These are phyloP conservation scores for Metschnikowia bowlesiae DNA, from an alignment of 805 yeast genomes.

Conservation along the genomic window DNA sequence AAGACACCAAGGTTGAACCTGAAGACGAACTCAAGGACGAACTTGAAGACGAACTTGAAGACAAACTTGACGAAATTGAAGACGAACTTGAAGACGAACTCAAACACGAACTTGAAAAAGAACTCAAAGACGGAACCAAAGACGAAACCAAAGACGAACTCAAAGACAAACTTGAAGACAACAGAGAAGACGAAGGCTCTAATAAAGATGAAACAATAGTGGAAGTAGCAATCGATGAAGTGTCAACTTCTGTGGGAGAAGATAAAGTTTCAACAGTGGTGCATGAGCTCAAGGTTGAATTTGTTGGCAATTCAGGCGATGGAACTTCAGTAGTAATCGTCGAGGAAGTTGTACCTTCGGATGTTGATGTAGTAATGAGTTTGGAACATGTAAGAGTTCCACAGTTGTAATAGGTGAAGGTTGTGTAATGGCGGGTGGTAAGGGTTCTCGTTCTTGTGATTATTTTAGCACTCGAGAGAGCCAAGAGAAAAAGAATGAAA, in stretches of 20 bases:
- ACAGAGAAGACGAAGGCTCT: no score
- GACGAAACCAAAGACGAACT: not conserved
- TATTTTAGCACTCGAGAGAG: not conserved
- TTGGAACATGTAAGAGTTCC: conserved; percentile 2
- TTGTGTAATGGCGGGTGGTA: not conserved
- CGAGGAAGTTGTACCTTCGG: not conserved
- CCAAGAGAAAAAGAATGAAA: conserved; percentile 1
- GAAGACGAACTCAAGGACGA: no score
- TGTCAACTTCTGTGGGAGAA: not conserved
- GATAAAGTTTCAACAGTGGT: not conserved
- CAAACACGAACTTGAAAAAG: no score
- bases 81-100: no score
- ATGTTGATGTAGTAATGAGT: not conserved
- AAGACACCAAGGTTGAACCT: no score
- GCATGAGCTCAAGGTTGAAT: no score
- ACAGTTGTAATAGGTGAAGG: not conserved
- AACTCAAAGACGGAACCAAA: not conserved
- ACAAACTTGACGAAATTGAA: no score
- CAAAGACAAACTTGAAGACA: not conserved
- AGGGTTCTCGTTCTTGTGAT: not conserved
- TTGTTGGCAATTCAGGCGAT: no score
- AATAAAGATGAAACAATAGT: no score
- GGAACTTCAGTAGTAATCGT: no score
- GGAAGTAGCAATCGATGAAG: no score
- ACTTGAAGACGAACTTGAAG: no score